phyloP scores from a whole-genome alignment of 2,329 filamentous ascomycete genomes.

The Verticillium dahliae region DNA sequence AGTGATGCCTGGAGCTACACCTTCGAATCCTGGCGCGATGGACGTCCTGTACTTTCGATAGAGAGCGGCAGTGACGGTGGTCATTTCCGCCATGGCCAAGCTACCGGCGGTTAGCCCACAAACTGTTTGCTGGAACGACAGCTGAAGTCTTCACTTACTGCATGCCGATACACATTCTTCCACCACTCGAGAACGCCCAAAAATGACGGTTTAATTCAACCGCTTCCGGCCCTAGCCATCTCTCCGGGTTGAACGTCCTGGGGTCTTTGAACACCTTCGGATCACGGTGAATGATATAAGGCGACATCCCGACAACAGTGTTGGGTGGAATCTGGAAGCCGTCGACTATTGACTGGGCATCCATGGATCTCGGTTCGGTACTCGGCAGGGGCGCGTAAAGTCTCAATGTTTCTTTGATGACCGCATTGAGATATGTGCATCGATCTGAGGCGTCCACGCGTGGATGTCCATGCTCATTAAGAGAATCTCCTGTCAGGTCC shows the following conservation, averaged over 20 bases:
- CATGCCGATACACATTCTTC: constrained; percentile 11
- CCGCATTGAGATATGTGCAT: constrained; percentile 36
- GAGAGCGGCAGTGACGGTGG: constrained; percentile 5
- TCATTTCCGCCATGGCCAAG: constrained; percentile 12
- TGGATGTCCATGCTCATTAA: constrained; percentile 19
- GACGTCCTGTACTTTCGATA: constrained; percentile 6
- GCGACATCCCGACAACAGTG: constrained; percentile 19
- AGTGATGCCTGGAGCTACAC: constrained; percentile 7
- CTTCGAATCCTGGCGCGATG: constrained; percentile 4
- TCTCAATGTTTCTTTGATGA: constrained; percentile 43
- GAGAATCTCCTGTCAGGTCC: neutral
- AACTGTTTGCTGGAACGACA: neutral
- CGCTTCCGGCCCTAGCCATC: constrained; percentile 15
- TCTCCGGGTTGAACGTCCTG: constrained; percentile 16
- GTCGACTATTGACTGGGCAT: constrained; percentile 11
- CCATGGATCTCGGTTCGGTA: constrained; percentile 36
- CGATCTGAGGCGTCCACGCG: constrained; percentile 27
- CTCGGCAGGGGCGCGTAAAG: constrained; percentile 45
- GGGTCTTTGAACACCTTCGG: constrained; percentile 15
- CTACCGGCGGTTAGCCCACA: neutral
- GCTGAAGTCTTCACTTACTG: constrained; percentile 5
- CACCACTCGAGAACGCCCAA: constrained; percentile 11
- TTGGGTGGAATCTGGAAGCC: constrained; percentile 16
- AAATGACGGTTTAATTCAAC: constrained; percentile 9
- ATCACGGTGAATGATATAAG: constrained; percentile 19